Evolutionary conservation across 805 yeast species (phyloP).

Genomic region (Maudiozyma bulderi): DNA sequence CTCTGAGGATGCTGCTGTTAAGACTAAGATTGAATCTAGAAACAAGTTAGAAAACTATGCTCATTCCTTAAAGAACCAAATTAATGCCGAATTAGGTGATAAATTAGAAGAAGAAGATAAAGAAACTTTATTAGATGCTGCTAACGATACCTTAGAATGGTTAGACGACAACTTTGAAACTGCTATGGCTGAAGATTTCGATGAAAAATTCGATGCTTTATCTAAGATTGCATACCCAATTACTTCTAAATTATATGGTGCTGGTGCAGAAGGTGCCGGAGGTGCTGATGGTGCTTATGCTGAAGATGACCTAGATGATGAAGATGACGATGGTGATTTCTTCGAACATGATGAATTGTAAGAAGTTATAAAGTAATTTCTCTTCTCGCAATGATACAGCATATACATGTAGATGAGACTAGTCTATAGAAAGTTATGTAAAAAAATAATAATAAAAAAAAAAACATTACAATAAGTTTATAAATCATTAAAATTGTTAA

Average conservation of each 20-base stretch:
- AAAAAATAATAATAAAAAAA: no score
- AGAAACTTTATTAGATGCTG: conserved; percentile 79
- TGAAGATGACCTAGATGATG: conserved; percentile 42
- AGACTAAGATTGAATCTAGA: conserved; percentile 80
- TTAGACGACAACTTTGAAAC: conserved; percentile 77
- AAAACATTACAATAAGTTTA: no score
- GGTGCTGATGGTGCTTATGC: conserved; percentile 28
- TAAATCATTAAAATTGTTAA: no score
- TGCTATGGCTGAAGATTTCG: conserved; percentile 87
- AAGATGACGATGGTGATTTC: conserved; percentile 43
- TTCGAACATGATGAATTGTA: conserved; percentile 65
- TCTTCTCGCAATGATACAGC: no score
- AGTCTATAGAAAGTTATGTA: no score
- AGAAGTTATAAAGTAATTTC: conserved; percentile 2
- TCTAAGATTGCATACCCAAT: conserved; percentile 83
- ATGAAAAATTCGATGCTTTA: conserved; percentile 80
- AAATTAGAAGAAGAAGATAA: conserved; percentile 85
- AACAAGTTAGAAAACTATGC: conserved; percentile 85
- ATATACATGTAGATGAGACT: no score
- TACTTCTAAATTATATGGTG: conserved; percentile 73
- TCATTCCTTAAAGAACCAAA: conserved; percentile 66
- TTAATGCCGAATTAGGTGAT: conserved; percentile 54
- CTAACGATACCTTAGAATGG: conserved; percentile 80
- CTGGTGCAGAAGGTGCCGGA: conserved; percentile 37
- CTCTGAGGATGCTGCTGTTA: conserved; percentile 77